Percentiles rank a stretch among this genome's conserved stretches.
Evolutionary conservation across 1,139 yeast genomes (phyloP).

Genomic region (Protomyces inundatus): DNA sequence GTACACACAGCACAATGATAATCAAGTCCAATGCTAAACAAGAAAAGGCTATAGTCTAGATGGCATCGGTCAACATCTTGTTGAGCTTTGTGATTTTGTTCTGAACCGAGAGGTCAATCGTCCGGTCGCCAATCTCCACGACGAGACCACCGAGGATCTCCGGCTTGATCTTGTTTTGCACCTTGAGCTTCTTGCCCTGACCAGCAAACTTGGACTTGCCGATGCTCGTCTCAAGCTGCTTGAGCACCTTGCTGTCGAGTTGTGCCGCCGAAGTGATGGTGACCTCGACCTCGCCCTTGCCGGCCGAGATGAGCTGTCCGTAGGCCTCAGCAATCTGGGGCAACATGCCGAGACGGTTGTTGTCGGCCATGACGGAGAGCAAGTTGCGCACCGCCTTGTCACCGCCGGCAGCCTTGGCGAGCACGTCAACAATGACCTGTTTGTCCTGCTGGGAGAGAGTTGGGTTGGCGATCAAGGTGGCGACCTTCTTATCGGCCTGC

Average conservation of each 20-base stretch:
- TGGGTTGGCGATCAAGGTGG: constrained; percentile 67
- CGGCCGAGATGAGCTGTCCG: constrained; percentile 74
- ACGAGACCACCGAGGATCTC: constrained; percentile 93
- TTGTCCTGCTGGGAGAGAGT: constrained; percentile 75
- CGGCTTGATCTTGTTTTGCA: constrained; percentile 77
- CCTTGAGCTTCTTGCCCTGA: constrained; percentile 74
- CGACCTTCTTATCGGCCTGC: constrained; percentile 58
- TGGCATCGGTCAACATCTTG: constrained; percentile 62
- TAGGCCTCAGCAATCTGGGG: constrained; percentile 65
- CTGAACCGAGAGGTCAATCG: constrained; percentile 87
- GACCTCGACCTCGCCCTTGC: constrained; percentile 89
- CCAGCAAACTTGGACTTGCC: constrained; percentile 77
- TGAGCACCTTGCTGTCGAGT: constrained; percentile 74
- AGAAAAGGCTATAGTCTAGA: neutral
- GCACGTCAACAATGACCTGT: constrained; percentile 58
- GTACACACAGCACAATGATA: neutral
- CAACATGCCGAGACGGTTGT: constrained; percentile 81
- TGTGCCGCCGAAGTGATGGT: constrained; percentile 84
- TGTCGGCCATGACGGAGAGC: constrained; percentile 80
- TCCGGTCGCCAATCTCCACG: constrained; percentile 94
- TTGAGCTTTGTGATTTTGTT: constrained; percentile 82
- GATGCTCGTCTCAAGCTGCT: constrained; percentile 74
- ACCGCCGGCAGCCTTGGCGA: constrained; percentile 47
- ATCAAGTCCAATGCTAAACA: no score
- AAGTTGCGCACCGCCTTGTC: constrained; percentile 78